Evolutionary conservation across 352 stramenopile genomes (phyloP).

Genomic region (Lagenidium sp.): DNA sequence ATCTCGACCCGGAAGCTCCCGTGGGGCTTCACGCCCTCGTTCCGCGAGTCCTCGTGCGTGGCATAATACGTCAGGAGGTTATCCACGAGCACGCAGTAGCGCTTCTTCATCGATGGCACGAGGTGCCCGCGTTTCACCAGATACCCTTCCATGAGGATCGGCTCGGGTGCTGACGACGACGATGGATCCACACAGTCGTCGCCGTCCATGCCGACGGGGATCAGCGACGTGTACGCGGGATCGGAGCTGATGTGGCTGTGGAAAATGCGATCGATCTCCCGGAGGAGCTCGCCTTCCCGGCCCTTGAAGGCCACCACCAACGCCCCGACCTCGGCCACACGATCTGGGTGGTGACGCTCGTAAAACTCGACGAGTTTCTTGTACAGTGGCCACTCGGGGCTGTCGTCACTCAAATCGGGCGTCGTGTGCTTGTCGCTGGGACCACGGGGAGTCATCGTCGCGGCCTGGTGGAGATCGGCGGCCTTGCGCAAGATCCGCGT

Average conservation of each 20-base stretch:
- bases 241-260: conserved; percentile 31
- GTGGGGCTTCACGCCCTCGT: conserved; percentile 15
- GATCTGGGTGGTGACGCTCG: conserved; percentile 81
- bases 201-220: conserved; percentile 5
- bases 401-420: too few species aligned
- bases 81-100: conserved; percentile 54
- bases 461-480: not conserved
- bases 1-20: conserved; percentile 35
- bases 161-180: too few species aligned
- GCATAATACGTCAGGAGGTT: conserved; percentile 53
- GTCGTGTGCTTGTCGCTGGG: too few species aligned
- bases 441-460: too few species aligned
- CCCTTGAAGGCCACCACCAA: conserved; percentile 49
- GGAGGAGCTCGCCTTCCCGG: conserved; percentile 32
- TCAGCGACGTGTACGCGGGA: conserved; percentile 15
- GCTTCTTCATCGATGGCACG: conserved; percentile 67
- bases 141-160: conserved; percentile 72
- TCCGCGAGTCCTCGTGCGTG: conserved; percentile 60
- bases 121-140: conserved; percentile 63
- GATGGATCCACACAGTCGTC: not conserved
- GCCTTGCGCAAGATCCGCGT: conserved; percentile 7
- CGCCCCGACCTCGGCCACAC: conserved; percentile 65
- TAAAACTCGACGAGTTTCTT: conserved; percentile 73
- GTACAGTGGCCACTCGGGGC: conserved; percentile 19
- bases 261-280: conserved; percentile 64